Conservation (phyloP, 495 filamentous ascomycete species). For the Parachaetomium inaequale region DNA sequence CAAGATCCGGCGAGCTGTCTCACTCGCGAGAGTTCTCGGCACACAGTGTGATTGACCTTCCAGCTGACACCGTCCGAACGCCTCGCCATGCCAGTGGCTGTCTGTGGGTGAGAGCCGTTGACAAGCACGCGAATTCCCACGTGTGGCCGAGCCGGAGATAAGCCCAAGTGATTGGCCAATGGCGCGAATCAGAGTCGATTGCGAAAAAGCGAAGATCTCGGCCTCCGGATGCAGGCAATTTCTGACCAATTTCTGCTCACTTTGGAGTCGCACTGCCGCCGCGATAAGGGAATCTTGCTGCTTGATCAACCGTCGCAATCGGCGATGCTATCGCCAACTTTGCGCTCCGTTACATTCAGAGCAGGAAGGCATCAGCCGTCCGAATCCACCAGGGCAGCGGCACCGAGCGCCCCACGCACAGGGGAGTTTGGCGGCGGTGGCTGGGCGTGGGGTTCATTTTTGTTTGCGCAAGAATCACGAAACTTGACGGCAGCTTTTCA, state of each 20-base stretch:
- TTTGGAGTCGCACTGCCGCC: not conserved
- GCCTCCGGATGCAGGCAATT: not conserved
- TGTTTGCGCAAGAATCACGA: not conserved
- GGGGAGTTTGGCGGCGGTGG: not conserved
- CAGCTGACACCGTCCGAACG: not conserved
- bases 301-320: not conserved
- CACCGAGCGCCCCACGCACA: not conserved
- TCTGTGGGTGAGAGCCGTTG: not conserved
- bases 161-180: slow-evolving; percentile 13
- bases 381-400: not conserved
- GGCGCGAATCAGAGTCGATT: not conserved
- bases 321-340: not conserved
- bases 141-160: slow-evolving; percentile 10
- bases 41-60: not conserved
- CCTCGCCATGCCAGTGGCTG: not conserved
- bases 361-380: not conserved
- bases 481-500: not conserved
- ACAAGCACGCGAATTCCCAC: slow-evolving; percentile 12
- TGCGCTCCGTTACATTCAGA: not conserved
- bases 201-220: not conserved
- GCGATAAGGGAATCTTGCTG: not conserved
- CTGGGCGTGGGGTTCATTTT: not conserved
- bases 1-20: not conserved
- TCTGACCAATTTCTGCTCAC: not conserved
- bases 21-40: not conserved